A percentile compares a stretch with the other conserved stretches of the same genome.
Conservation (phyloP, 306 rosid species). For the Styphnolobium japonicum region DNA sequence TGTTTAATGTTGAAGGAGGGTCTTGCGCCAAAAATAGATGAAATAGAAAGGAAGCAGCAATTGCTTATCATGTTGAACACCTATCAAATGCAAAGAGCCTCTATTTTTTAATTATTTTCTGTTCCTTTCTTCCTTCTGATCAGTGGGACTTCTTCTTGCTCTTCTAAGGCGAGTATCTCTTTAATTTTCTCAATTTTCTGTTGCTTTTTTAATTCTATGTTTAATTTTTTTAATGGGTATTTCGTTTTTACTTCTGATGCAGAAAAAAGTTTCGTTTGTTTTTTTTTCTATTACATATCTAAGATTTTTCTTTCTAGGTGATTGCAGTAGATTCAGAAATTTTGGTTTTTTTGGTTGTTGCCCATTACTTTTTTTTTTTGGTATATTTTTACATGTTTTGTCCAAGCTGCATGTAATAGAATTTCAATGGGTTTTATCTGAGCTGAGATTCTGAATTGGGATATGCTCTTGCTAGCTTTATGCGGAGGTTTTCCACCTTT, state of each 20-base stretch:
- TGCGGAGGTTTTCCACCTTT: background rate
- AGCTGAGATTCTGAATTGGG: conserved; percentile 25
- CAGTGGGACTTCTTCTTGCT: conserved; percentile 6
- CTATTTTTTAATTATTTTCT: conserved; percentile 3
- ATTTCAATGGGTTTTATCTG: background rate
- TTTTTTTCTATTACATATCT: background rate
- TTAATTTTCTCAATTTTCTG: background rate
- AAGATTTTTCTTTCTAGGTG: background rate
- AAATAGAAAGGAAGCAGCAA: conserved; percentile 20
- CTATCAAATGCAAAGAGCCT: conserved; percentile 5
- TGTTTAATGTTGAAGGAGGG: conserved; percentile 37
- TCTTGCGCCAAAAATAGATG: background rate
- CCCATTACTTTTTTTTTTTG: background rate
- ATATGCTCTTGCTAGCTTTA: background rate
- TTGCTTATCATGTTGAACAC: conserved; percentile 38
- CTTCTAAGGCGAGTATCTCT: conserved; percentile 38
- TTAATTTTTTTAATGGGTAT: background rate
- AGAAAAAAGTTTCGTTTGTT: background rate
- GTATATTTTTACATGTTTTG: background rate
- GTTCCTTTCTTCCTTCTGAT: conserved; percentile 30
- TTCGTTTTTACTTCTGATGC: background rate
- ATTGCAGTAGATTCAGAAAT: conserved; percentile 21
- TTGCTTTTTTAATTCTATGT: background rate
- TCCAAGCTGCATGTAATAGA: background rate
- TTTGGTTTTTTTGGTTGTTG: background rate